Evolutionary conservation across 31 red algal species (phyloP).

Genomic region (Porphyra umbilicalis): DNA sequence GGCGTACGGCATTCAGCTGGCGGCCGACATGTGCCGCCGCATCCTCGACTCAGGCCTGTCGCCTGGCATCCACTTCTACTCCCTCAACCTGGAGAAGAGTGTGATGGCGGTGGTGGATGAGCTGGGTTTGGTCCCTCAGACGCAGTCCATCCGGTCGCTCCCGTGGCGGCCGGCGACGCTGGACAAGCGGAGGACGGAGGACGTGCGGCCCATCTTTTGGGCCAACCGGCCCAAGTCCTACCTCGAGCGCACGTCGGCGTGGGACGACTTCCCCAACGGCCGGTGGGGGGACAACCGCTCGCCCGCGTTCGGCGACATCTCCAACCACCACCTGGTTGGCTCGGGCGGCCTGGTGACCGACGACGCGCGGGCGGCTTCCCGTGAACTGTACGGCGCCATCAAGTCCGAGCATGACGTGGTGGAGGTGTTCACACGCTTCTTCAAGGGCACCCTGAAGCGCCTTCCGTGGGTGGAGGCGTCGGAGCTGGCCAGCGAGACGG

Average conservation of each 20-base stretch:
- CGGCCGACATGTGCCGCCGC: constrained; percentile 90
- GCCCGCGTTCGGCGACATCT: constrained; percentile 85
- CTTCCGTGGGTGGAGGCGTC: constrained; percentile 89
- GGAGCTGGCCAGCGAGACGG: constrained; percentile 69
- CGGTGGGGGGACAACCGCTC: constrained; percentile 81
- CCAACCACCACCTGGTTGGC: constrained; percentile 79
- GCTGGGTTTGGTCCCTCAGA: constrained; percentile 79
- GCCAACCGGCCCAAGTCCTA: constrained; percentile 98
- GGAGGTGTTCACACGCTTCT: constrained; percentile 76
- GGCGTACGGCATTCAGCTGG: constrained; percentile 78
- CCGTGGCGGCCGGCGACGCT: constrained; percentile 94
- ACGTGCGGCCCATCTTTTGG: constrained; percentile 99
- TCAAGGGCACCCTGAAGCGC: constrained; percentile 69
- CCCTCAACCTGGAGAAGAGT: constrained; percentile 91
- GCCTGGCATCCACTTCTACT: constrained; percentile 98
- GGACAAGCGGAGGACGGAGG: constrained; percentile 70
- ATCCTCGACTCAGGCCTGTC: constrained; percentile 77
- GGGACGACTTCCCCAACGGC: constrained; percentile 98
- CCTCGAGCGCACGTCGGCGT: constrained; percentile 81
- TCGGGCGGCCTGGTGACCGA: constrained; percentile 71
- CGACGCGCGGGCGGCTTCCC: constrained; percentile 26
- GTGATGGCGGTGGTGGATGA: constrained; percentile 91
- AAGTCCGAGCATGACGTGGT: constrained; percentile 57
- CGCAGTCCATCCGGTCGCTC: constrained; percentile 89
- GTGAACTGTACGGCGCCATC: constrained; percentile 70